phyloP scores from a whole-genome alignment of 352 stramenopile genomes.

The Elongisporangium anandrum region DNA sequence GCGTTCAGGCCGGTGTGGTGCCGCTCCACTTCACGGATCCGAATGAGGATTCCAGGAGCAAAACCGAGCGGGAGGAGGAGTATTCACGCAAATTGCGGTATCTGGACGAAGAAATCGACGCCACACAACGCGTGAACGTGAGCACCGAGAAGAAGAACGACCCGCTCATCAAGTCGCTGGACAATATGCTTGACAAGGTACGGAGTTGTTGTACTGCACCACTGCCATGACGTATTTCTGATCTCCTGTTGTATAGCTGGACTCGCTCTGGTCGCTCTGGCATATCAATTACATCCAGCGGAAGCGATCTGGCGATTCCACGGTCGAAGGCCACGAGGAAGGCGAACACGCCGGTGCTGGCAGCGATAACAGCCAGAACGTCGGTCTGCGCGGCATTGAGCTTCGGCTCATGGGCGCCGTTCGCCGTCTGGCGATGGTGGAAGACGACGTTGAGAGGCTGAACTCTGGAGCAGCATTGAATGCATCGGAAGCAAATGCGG shows the following conservation, averaged over 20 bases:
- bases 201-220: too few relatives aligned
- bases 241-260: slow-evolving; percentile 17
- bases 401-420: slow-evolving; percentile 54
- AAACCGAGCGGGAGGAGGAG: slow-evolving; percentile 36
- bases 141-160: slow-evolving; percentile 76
- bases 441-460: slow-evolving; percentile 67
- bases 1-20: slow-evolving; percentile 35
- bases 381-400: slow-evolving; percentile 51
- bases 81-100: slow-evolving; percentile 56
- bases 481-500: slow-evolving; percentile 8
- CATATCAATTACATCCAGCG: slow-evolving; percentile 51
- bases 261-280: slow-evolving; percentile 60
- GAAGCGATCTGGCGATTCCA: slow-evolving; percentile 9
- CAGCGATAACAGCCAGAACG: slow-evolving; percentile 9
- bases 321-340: slow-evolving; percentile 3
- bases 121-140: slow-evolving; percentile 61
- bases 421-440: slow-evolving; percentile 41
- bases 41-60: slow-evolving; percentile 10
- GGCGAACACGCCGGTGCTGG: slow-evolving; percentile 5
- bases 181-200: slow-evolving; percentile 66
- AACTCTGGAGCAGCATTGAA: slow-evolving; percentile 21
- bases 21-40: slow-evolving; percentile 19
- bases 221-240: too few relatives aligned
- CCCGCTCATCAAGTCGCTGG: slow-evolving; percentile 62
- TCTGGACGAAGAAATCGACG: slow-evolving; percentile 61